These are phyloP conservation scores for Trichoderma koningiopsis DNA, from an alignment of 2,329 filamentous ascomycete genomes.

Conservation along the genomic window DNA sequence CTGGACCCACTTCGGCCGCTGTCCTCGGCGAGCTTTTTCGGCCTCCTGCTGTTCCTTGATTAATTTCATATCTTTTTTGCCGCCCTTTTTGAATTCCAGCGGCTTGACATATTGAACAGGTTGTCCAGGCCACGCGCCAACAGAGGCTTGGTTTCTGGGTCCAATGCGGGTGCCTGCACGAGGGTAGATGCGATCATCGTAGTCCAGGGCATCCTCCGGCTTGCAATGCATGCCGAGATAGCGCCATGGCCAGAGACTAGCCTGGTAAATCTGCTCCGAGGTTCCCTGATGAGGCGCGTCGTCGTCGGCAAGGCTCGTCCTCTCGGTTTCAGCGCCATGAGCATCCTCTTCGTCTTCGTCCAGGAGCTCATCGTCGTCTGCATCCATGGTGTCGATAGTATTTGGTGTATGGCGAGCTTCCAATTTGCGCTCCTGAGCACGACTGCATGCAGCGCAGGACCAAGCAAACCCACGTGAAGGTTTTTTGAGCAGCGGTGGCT, in stretches of 20 bases:
- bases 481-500: constrained; percentile 89
- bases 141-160: constrained; percentile 85
- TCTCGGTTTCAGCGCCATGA: constrained; percentile 57
- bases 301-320: constrained; percentile 65
- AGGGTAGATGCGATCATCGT: constrained; percentile 96
- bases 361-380: constrained; percentile 63
- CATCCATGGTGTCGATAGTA: constrained; percentile 66
- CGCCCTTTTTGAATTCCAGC: constrained; percentile 78
- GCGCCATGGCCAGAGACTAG: constrained; percentile 93
- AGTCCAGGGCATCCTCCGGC: constrained; percentile 92
- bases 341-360: constrained; percentile 73
- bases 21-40: constrained; percentile 76
- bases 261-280: constrained; percentile 85
- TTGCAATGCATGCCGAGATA: constrained; percentile 96
- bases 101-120: constrained; percentile 91
- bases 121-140: constrained; percentile 80
- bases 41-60: constrained; percentile 82
- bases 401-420: constrained; percentile 87
- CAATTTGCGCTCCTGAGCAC: constrained; percentile 89
- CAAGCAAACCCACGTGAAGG: constrained; percentile 96
- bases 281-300: constrained; percentile 63
- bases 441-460: constrained; percentile 94
- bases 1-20: constrained; percentile 88
- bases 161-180: constrained; percentile 91
- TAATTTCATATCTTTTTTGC: constrained; percentile 76